Base-by-base conservation (phyloP, 1,284 basidiomycete species). In the Austroboletus niveus region DNA sequence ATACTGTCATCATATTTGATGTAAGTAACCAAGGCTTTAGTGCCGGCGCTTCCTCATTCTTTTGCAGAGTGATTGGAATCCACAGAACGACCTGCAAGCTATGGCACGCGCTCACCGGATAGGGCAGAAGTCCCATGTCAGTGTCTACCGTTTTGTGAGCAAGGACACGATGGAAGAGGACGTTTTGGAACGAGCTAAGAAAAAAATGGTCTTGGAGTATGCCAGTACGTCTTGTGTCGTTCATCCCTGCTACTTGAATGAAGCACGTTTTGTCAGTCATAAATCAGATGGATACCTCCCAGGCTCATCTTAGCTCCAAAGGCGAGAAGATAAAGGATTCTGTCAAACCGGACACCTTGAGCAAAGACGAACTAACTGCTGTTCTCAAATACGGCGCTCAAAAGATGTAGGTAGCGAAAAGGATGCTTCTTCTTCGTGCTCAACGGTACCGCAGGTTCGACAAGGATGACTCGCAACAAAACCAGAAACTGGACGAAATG, bases 121-220 rank as follows among this genome's bases (percentile, higher is more conserved):
- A 64, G 92, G 96, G 17, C 91, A 99, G 73, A 98, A 98, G 73
- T 91, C 90, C 48, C 96, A 99, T 72, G 97, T 99, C 64, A 98
- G 88, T 68, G 97, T 99, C 46, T 99, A 98, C 73, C 89, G 96
- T 40, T 90, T 99, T 66, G 93, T 99, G 64, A 96, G 94, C 66
- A 98, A 99, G 75, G 96, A 98, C 67, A 99, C 96, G 14, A 95
- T 99, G 80, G 97, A 99, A 72, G 97, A 99, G 73, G 96, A 99
- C 65, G 92, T 99, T 24, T 81, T 99, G 39, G 96, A 99, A 74
- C 84, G 95, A 41, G 97, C 97, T 17, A 96, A 97, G 81, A 91
- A 95, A 76, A 99, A 99, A 78, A 99, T 99, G 96, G 94, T 99
- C 50, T 78, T 99, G 60, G 97, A 99, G 72, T 98, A 99, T 76